These are phyloP conservation scores for Phalaenopsis aphrodite DNA, from an alignment of 106 monocot species.

Conservation along the genomic window DNA sequence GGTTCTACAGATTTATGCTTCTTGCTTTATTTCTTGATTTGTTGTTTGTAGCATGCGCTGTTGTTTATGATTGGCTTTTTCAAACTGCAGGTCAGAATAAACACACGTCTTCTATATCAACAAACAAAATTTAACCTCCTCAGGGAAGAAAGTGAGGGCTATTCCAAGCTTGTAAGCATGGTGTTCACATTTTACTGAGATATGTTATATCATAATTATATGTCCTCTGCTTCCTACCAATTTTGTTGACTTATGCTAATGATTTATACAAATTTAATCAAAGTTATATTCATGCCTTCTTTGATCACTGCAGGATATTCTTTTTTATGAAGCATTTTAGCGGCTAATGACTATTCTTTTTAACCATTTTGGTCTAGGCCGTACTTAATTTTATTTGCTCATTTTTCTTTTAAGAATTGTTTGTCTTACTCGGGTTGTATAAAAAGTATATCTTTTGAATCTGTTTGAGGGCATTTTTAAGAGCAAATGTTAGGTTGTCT, in stretches of 20 bases:
- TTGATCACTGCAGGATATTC: background rate
- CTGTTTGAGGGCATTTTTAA: background rate
- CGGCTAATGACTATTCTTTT: background rate
- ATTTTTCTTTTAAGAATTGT: background rate
- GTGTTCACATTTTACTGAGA: background rate
- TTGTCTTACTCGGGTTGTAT: background rate
- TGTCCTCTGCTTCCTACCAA: background rate
- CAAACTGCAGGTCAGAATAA: slow-evolving; percentile 75
- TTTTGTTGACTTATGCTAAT: background rate
- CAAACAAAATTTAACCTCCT: slow-evolving; percentile 99
- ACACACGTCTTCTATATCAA: slow-evolving; percentile 95
- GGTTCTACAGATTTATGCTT: background rate
- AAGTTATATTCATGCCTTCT: background rate
- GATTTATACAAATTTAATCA: background rate
- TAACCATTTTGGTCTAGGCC: background rate
- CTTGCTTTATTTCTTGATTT: slow-evolving; percentile 4
- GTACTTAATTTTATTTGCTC: background rate
- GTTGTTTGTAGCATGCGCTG: background rate
- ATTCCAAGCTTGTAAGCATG: slow-evolving; percentile 82
- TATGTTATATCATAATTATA: background rate
- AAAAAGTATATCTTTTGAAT: background rate
- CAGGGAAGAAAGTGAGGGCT: slow-evolving; percentile 96
- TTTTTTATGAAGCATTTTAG: background rate
- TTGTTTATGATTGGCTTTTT: background rate
- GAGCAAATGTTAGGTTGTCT: background rate